These are phyloP conservation scores for Pichia membranifaciens DNA, from an alignment of 805 yeast species.

Conservation along the genomic window DNA sequence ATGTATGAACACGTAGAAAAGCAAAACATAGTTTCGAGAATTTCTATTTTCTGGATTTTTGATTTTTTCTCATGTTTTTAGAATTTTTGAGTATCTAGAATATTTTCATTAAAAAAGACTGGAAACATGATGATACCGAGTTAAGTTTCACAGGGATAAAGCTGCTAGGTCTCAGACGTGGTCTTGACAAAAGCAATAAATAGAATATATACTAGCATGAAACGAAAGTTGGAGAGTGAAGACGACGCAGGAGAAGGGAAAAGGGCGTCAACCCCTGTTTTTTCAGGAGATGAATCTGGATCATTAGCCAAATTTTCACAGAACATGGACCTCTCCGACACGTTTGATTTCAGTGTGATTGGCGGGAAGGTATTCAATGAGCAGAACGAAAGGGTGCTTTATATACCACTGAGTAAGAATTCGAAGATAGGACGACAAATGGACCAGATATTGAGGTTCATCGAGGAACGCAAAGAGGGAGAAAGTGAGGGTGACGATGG, in stretches of 20 bases:
- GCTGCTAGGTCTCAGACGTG: too few species aligned
- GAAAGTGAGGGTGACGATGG: not conserved
- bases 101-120: too few species aligned
- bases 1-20: not conserved
- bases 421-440: constrained; percentile 21
- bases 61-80: not conserved
- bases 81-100: not conserved
- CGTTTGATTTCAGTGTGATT: not conserved
- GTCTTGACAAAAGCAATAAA: too few species aligned
- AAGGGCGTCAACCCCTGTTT: not conserved
- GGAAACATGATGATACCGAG: too few species aligned
- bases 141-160: too few species aligned
- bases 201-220: too few species aligned
- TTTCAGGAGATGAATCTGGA: not conserved
- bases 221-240: not conserved
- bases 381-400: not conserved
- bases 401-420: constrained; percentile 15
- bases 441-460: constrained; percentile 14
- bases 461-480: not conserved
- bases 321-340: constrained; percentile 4
- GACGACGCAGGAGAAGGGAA: not conserved
- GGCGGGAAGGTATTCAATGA: not conserved
- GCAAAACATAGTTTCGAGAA: not conserved
- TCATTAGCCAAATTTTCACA: constrained; percentile 8
- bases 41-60: not conserved